These are phyloP conservation scores for Tetrapisispora taiwanensis DNA, from an alignment of 805 yeast species.

Conservation along the genomic window DNA sequence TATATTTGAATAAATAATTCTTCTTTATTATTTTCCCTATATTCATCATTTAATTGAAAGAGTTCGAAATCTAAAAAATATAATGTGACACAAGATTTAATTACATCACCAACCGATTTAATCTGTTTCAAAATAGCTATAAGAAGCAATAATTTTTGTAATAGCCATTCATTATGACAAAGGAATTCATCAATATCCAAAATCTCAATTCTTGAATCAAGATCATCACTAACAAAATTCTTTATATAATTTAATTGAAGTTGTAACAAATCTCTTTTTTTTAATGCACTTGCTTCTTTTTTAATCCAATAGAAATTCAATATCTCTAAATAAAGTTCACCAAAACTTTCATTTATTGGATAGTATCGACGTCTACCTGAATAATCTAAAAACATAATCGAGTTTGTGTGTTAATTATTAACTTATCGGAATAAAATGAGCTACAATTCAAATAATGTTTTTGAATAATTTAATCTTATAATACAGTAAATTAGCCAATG, in stretches of 20 bases:
- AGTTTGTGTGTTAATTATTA: neutral
- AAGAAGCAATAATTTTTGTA: slow-evolving; percentile 11
- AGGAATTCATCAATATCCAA: slow-evolving; percentile 9
- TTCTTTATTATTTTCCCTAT: neutral
- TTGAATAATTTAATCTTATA: no score
- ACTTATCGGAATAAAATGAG: no score
- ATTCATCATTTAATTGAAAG: neutral
- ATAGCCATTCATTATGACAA: slow-evolving; percentile 1
- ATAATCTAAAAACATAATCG: slow-evolving; percentile 17
- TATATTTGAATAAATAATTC: neutral
- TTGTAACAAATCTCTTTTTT: neutral
- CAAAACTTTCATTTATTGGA: slow-evolving; percentile 13
- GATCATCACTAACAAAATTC: neutral
- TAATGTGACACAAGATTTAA: slow-evolving; percentile 14
- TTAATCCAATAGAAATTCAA: slow-evolving; percentile 7
- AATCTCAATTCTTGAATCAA: slow-evolving; percentile 4
- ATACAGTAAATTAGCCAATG: no score
- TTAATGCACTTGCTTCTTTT: neutral
- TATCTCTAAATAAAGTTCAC: slow-evolving; percentile 11
- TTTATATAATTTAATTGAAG: neutral
- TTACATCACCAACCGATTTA: slow-evolving; percentile 4
- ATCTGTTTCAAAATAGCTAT: slow-evolving; percentile 11
- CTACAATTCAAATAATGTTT: no score
- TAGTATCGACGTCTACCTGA: slow-evolving; percentile 15
- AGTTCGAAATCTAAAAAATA: slow-evolving; percentile 10